Conservation (phyloP, 2,329 filamentous ascomycete species). For the Fusarium marasasianum region DNA sequence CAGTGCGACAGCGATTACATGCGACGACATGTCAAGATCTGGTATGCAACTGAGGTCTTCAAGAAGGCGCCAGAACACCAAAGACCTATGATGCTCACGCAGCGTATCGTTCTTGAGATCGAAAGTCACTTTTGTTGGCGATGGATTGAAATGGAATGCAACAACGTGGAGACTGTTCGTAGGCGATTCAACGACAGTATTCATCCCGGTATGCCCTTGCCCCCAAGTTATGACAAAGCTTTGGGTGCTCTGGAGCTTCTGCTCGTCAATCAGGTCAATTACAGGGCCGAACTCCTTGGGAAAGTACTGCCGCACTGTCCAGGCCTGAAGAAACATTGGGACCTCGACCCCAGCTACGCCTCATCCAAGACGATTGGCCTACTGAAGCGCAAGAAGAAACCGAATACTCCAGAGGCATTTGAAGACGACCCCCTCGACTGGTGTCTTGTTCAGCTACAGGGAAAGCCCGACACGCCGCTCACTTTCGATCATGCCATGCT, state of each 20-base stretch:
- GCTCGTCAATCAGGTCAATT: background rate
- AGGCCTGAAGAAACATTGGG: background rate
- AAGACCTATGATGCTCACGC: background rate
- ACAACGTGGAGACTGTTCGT: fast-evolving
- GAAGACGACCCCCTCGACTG: background rate
- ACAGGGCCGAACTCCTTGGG: fast-evolving
- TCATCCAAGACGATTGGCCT: too few species aligned
- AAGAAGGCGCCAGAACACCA: background rate
- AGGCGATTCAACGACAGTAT: background rate
- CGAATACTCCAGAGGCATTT: too few species aligned
- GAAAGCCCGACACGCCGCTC: too few species aligned
- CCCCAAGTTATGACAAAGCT: background rate
- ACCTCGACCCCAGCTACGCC: background rate
- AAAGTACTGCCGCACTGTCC: background rate
- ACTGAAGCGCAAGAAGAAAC: too few species aligned
- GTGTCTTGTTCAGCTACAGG: background rate
- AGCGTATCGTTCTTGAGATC: background rate
- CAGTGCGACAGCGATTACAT: background rate
- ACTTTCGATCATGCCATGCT: background rate
- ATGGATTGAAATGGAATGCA: background rate
- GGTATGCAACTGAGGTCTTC: fast-evolving
- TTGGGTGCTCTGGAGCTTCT: background rate
- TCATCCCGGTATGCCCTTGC: background rate
- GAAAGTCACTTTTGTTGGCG: too few species aligned
- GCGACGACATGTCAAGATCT: fast-evolving